Base-by-base conservation (phyloP, 345 rosid species). In the Durio zibethinus region DNA sequence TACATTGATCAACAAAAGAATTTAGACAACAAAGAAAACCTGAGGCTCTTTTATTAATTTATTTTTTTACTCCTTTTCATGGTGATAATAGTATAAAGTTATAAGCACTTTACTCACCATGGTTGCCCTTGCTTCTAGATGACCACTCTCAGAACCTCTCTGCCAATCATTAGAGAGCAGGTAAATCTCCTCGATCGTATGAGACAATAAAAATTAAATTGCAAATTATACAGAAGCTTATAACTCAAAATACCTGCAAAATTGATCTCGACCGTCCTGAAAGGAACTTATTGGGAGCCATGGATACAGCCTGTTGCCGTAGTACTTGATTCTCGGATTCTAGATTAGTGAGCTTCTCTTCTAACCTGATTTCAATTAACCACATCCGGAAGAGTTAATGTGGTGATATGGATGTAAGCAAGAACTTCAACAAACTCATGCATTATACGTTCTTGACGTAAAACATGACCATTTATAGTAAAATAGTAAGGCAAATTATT, bases 241-340 rank as follows among this genome's bases (percentile, higher is more conserved):
- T 70, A 54, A 35, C 27, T 36, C 20, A 40, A 3, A 72, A 72
- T 85, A 92, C 98, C 96, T 92, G 97, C 84, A 94, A 57, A 73
- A 86, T 90, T 59, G 98, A 94, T 85, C 97, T 84, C 74, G 97
- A 92, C 78, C 98, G 97, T 57, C 94, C 97, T 36, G 98, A 92
- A 74, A 94, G 92, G 85, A 91, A 91, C 82, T 90, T 92, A 70
- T 88, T 94, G n/a, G 98, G 97, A 77, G 98, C 89, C 90, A 94
- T 88, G 36, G 97, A 90, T 73, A 94, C 92, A 69, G 97, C 97
- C 82, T 94, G 98, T 79, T 94, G 98, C 57, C 97, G 85, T 57
- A 94, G 86, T 33, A 94, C 98, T 91, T 90, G 87, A 78, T 92
- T 92, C 85, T 92, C 98, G 16, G 98, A 94, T 83, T 91, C 97